Conservation (phyloP, 371 early-diverging fungal species). For the Coemansia sp. region DNA sequence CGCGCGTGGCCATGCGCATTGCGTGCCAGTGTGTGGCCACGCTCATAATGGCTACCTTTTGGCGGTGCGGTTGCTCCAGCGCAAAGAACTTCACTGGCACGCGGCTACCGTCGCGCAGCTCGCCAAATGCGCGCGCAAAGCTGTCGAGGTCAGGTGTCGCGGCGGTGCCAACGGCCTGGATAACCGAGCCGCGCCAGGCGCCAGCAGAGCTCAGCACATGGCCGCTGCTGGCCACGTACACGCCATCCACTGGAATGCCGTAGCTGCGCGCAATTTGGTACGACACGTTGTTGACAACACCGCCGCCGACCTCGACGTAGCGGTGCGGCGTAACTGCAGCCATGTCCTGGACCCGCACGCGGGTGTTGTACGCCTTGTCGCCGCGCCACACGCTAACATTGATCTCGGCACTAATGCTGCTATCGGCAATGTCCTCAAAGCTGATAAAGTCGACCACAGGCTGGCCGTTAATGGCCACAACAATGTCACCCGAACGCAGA, state of each 20-base stretch:
- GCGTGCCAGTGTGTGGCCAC: constrained; percentile 83
- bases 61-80: constrained; percentile 63
- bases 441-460: constrained; percentile 83
- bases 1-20: constrained; percentile 73
- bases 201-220: constrained; percentile 65
- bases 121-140: constrained; percentile 65
- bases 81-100: constrained; percentile 79
- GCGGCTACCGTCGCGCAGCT: constrained; percentile 72
- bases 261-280: constrained; percentile 67
- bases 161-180: constrained; percentile 65
- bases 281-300: constrained; percentile 79
- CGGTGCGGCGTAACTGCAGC: constrained; percentile 70
- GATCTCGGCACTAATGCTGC: constrained; percentile 62
- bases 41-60: constrained; percentile 70
- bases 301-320: constrained; percentile 83
- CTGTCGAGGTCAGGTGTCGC: constrained; percentile 75
- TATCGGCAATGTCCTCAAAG: constrained; percentile 59
- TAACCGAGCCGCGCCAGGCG: constrained; percentile 61
- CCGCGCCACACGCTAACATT: constrained; percentile 69
- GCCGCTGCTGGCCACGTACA: constrained; percentile 77
- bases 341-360: constrained; percentile 70
- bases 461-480: constrained; percentile 74
- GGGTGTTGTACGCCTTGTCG: constrained; percentile 54
- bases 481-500: constrained; percentile 86
- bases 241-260: constrained; percentile 69